Evolutionary conservation across 1,139 yeast genomes (phyloP).

Genomic region (Diutina pseudorugosa): DNA sequence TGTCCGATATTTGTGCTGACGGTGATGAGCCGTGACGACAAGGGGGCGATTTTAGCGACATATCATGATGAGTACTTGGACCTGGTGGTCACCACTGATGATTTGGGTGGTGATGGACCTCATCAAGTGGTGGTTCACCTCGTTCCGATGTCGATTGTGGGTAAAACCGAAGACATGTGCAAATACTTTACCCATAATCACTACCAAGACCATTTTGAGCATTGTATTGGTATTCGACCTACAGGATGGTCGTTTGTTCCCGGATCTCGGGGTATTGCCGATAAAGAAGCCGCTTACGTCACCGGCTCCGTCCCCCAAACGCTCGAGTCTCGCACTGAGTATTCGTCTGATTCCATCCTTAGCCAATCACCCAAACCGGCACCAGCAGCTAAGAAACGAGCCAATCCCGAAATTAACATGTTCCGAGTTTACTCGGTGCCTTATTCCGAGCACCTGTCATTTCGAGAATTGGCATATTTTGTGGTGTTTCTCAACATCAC

Average conservation of each 20-base stretch:
- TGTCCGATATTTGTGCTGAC: conserved; percentile 41
- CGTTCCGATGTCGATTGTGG: conserved; percentile 45
- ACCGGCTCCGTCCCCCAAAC: conserved; percentile 2
- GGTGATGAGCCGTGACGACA: conserved; percentile 36
- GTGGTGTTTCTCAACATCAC: conserved; percentile 37
- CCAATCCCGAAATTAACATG: conserved; percentile 16
- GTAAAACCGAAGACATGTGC: conserved; percentile 23
- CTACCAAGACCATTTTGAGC: conserved; percentile 34
- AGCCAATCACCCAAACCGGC: not conserved
- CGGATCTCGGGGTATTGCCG: conserved; percentile 6
- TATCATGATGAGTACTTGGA: conserved; percentile 23
- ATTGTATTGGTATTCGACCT: conserved; percentile 58
- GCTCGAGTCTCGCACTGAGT: not conserved
- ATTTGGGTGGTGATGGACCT: conserved; percentile 16
- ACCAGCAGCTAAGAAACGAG: conserved; percentile 9
- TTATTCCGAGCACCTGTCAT: conserved; percentile 90
- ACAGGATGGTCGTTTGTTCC: conserved; percentile 72
- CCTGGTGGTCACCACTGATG: conserved; percentile 19
- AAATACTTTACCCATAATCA: conserved; percentile 39
- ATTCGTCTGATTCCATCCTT: not conserved
- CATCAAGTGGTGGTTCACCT: conserved; percentile 41
- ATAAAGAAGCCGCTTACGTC: conserved; percentile 6
- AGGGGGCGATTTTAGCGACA: conserved; percentile 26
- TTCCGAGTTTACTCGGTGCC: conserved; percentile 56
- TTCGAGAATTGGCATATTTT: conserved; percentile 61